Base-by-base conservation (phyloP, 495 filamentous ascomycete species). In the Friedmanniomyces simplex region DNA sequence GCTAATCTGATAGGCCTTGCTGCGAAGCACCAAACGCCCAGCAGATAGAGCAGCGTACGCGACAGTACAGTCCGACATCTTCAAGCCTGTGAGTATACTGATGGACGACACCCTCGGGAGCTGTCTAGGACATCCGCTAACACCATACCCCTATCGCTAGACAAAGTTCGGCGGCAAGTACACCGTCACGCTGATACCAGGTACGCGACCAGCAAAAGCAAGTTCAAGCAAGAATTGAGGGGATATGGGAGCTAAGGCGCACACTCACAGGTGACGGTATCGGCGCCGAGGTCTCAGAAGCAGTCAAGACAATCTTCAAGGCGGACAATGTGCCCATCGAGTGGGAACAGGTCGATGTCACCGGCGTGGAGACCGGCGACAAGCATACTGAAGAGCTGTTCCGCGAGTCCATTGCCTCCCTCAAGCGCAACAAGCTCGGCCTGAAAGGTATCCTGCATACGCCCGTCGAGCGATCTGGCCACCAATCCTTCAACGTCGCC, bases 161-260 rank as follows among this genome's bases (percentile, higher is more conserved):
- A 96, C 93, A 68, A 98, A 97, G 76, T 97, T 91, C 75, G 93
- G 93, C 65, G 90, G 93, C 71, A 98, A 97, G 77, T 97, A 97
- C 81, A 97, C 94, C 18, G 91, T 96, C 64, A 96, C 94, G 52
- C 80, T 98, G 60, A 96, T 98, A 72, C 93, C 93, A 65, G 91
- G 84, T 86, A 79, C 63, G 74, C 32, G 41, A 12, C 24, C 24
- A 42, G 52, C 11, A 28, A 57, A 54, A 63, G 47, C 42, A 62
- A 62, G 53, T 50, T 61, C 39, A 57, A 26, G 16, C 39, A 57
- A 30, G 16, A 42, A 52, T 39, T 8, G 53, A 32, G 49, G 46
- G 54, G 60, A 54, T 57, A 24, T 54, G 37, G 28, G 20, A 43
- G 48, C 55, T 66, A 61, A 60, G 45, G 39, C 39, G 39, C 39